Evolutionary conservation across 352 stramenopile species (phyloP).

Genomic region (Blastocystis hominis): DNA sequence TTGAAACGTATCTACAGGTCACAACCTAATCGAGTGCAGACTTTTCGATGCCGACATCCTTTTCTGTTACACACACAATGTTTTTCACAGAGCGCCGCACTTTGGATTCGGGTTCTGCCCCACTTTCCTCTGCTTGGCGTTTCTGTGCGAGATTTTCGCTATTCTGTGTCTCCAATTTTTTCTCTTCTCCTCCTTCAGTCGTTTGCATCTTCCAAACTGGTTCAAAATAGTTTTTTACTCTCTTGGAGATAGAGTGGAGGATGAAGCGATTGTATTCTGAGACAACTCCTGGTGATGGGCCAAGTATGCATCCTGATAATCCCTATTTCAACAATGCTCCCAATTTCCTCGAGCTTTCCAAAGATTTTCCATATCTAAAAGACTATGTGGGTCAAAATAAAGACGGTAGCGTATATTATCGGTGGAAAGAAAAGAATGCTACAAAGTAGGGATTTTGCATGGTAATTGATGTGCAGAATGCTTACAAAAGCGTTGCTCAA

Average conservation of each 20-base stretch:
- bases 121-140: neutral
- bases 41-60: constrained; percentile 40
- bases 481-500: constrained; percentile 50
- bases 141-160: neutral
- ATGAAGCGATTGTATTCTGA: constrained; percentile 42
- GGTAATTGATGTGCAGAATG: neutral
- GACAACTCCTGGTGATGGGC: neutral
- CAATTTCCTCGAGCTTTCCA: neutral
- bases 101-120: neutral
- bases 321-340: constrained; percentile 46
- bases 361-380: constrained; percentile 20
- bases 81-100: neutral
- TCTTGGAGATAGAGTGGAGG: neutral
- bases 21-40: neutral
- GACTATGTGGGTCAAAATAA: neutral
- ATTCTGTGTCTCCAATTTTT: neutral
- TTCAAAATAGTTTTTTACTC: neutral
- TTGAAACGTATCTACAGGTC: neutral
- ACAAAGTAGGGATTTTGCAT: neutral
- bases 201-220: neutral
- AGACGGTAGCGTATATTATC: neutral
- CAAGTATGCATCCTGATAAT: constrained; percentile 47
- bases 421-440: constrained; percentile 32
- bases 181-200: neutral
- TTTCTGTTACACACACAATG: neutral